Evolutionary conservation across 75 land plant species (phyloP), one percentile per base, ranked within the genome.

Genomic region (Azolla pinnata): DNA sequence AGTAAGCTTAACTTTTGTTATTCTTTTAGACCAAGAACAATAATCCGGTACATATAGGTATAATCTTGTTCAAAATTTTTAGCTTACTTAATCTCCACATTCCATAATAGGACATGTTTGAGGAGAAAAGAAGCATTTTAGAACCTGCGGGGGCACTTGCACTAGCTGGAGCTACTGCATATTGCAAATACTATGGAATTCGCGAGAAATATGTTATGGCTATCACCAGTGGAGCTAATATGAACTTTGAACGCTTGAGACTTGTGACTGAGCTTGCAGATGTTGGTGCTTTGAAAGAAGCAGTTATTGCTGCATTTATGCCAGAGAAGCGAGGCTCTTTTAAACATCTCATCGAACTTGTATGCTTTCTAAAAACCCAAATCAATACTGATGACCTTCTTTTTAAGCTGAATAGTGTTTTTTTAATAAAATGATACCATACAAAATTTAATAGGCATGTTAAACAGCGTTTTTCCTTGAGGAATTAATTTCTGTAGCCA

Each of bases 121-220:
- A 78, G 54, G 81, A 78, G 59, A 78, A 70, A 31, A 64, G 81
- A 48, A 75, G 79, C 57, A 78, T 78, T 60, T 48, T 78, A 44
- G 81, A 78, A 56, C 81, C 81, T 38, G 81, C 81, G 35, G 81
- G 81, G 19, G 81, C 81, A 30, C 61, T 78, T 29, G 68, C 81
- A 32, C 58, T 78, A 45, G 81, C 81, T 44, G 81, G 81, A 50
- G 81, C 81, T 29, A 65, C 69, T 45, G 81, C 81, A 7, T 78
- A 78, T 35, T 78, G 81, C 60, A 70, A 75, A 52, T 78, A 75
- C 42, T 78, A 78, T 61, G 68, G 73, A 7, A 35, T 78, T 12
- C 54, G 69, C 46, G 69, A 61, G 30, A 73, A 78, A 60, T 47
- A 79, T 27, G 72, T 78, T 29, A 70, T 78, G 9, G 73, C 81